These are phyloP conservation scores for Phytophthora sp. DNA, from an alignment of 352 stramenopile genomes.

Conservation along the genomic window DNA sequence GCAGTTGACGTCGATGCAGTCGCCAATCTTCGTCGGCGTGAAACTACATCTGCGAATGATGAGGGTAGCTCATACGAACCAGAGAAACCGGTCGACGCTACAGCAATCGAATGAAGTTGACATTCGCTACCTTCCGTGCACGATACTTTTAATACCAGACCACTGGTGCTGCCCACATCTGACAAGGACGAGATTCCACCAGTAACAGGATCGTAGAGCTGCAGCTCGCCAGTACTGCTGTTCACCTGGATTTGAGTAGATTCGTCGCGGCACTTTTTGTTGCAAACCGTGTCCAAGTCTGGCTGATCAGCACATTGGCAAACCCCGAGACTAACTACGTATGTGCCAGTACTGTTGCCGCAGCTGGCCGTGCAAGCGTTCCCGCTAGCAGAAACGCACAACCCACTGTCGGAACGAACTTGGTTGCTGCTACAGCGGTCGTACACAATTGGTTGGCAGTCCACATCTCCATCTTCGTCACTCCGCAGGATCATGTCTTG, in stretches of 20 bases:
- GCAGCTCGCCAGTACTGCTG: slow-evolving; percentile 52
- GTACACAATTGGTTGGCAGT: slow-evolving; percentile 94
- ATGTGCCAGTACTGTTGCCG: slow-evolving; percentile 71
- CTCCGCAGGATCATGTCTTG: slow-evolving; percentile 79
- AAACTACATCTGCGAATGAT: slow-evolving; percentile 3
- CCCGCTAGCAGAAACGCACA: slow-evolving; percentile 55
- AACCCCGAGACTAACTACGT: slow-evolving; percentile 80
- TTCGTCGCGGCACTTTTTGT: slow-evolving; percentile 71
- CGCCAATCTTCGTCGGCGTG: slow-evolving; percentile 23
- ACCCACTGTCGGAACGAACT: slow-evolving; percentile 75
- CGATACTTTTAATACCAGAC: slow-evolving; percentile 66
- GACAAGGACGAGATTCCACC: slow-evolving; percentile 20
- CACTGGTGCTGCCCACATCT: slow-evolving; percentile 12
- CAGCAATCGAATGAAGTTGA: slow-evolving; percentile 59
- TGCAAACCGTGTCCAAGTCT: slow-evolving; percentile 81
- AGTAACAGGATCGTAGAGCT: slow-evolving; percentile 67
- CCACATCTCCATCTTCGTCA: slow-evolving; percentile 85
- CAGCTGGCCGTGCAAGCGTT: slow-evolving; percentile 65
- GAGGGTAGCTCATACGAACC: slow-evolving; percentile 68
- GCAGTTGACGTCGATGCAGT: slow-evolving; percentile 22
- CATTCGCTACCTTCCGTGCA: slow-evolving; percentile 38
- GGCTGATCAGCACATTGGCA: slow-evolving; percentile 86
- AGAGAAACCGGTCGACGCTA: slow-evolving; percentile 58
- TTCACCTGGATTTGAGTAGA: slow-evolving; percentile 67
- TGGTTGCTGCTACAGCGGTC: slow-evolving; percentile 76